Percentiles rank a stretch among this genome's conserved stretches.
Conservation (phyloP, 371 early-diverging fungal genomes). For the Conidiobolus coronatus region DNA sequence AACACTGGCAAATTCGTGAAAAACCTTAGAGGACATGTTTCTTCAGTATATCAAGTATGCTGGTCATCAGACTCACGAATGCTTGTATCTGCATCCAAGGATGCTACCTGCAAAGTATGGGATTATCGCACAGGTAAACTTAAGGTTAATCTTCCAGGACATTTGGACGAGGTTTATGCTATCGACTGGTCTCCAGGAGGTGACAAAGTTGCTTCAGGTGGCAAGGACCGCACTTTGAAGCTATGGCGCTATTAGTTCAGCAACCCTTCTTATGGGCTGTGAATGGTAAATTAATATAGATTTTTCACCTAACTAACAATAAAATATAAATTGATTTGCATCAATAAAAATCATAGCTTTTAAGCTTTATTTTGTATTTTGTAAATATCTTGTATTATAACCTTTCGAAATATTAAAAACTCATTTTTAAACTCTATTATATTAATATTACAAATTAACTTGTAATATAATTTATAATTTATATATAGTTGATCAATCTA, state of each 20-base stretch:
- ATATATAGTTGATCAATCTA: too few relatives aligned
- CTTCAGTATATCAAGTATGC: constrained; percentile 80
- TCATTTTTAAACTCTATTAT: too few relatives aligned
- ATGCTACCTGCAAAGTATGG: constrained; percentile 87
- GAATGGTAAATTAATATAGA: too few relatives aligned
- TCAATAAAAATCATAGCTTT: too few relatives aligned
- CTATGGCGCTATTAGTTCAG: constrained; percentile 12
- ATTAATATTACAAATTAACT: too few relatives aligned
- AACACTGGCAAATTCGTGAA: constrained; percentile 77
- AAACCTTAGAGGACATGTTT: constrained; percentile 82
- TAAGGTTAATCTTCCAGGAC: constrained; percentile 83
- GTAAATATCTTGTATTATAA: too few relatives aligned
- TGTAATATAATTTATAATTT: too few relatives aligned
- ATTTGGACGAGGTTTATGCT: constrained; percentile 85
- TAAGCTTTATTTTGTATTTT: too few relatives aligned
- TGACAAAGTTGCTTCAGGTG: constrained; percentile 78
- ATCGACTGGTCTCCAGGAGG: constrained; percentile 90
- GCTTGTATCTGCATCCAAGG: constrained; percentile 74
- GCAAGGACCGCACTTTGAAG: constrained; percentile 78
- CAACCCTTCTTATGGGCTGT: constrained; percentile 4
- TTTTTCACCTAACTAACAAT: too few relatives aligned
- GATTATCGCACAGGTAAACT: constrained; percentile 67
- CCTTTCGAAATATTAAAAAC: too few relatives aligned
- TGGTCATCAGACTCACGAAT: constrained; percentile 83
- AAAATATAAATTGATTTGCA: too few relatives aligned